Evolutionary conservation across 306 rosid species (phyloP).

Genomic region (Ammopiptanthus mongolicus): DNA sequence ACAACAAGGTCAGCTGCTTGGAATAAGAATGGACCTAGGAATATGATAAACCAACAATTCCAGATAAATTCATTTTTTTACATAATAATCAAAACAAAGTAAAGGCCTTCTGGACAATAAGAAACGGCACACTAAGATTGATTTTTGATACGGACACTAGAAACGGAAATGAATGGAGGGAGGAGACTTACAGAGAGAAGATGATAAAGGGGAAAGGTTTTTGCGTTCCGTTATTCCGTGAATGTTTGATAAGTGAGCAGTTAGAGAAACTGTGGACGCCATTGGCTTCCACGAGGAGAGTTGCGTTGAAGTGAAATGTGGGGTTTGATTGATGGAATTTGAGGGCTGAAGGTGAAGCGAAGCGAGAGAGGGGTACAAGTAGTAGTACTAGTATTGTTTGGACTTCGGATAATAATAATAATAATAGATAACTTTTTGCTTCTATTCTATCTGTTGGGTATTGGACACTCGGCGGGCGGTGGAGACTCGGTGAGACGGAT

Average conservation of each 20-base stretch:
- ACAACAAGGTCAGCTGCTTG: background rate
- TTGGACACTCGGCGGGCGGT: too few relatives aligned
- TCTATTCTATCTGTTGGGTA: background rate
- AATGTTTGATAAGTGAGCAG: slow-evolving; percentile 39
- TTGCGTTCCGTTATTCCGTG: slow-evolving; percentile 37
- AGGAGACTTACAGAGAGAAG: slow-evolving; percentile 33
- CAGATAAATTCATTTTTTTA: background rate
- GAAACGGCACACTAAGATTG: background rate
- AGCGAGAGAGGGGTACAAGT: background rate
- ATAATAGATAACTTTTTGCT: background rate
- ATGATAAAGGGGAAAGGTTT: slow-evolving; percentile 29
- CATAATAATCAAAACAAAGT: background rate
- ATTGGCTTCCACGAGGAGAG: slow-evolving; percentile 20
- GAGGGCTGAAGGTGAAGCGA: background rate
- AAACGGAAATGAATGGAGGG: slow-evolving; percentile 14
- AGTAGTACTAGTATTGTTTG: background rate
- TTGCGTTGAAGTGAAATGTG: background rate
- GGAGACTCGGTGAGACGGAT: too few relatives aligned
- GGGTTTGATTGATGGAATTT: background rate
- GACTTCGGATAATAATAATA: background rate
- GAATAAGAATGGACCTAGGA: background rate
- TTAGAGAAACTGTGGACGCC: slow-evolving; percentile 55
- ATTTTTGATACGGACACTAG: slow-evolving; percentile 13
- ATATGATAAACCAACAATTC: background rate
- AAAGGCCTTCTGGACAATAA: background rate